Conservation (phyloP, 2,329 filamentous ascomycete species). For the Diplodia intermedia region DNA sequence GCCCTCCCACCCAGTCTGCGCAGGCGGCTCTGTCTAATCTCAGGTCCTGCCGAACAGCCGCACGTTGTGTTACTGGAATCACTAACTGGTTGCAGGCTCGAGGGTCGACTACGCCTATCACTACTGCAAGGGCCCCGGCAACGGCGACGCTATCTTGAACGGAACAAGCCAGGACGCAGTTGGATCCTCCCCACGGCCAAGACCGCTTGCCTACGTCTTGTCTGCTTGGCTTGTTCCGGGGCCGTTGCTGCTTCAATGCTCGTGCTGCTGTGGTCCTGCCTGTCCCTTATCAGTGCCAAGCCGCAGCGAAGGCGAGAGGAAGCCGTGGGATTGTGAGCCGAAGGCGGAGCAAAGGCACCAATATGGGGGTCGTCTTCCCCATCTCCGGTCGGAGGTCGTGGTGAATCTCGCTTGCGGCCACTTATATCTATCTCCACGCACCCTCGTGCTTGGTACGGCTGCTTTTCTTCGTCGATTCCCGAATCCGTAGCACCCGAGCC, state of each 20-base stretch:
- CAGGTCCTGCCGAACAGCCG: constrained; percentile 13
- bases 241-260: background rate
- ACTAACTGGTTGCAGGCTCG: constrained; percentile 1
- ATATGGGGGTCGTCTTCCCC: constrained; percentile 6
- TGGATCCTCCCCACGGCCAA: constrained; percentile 16
- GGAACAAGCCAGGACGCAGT: constrained; percentile 15
- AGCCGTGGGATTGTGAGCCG: constrained; percentile 1
- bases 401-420: background rate
- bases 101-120: constrained; percentile 16
- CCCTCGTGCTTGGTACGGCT: background rate
- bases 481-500: constrained; percentile 3
- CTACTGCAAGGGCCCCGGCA: background rate
- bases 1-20: background rate
- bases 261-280: background rate
- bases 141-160: background rate
- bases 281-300: constrained; percentile 28
- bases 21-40: background rate
- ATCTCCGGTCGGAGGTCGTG: background rate
- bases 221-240: constrained; percentile 22
- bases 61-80: background rate
- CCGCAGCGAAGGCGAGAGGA: background rate
- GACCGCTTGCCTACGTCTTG: constrained; percentile 20
- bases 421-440: constrained; percentile 12
- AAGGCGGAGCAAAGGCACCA: constrained; percentile 1
- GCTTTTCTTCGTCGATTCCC: constrained; percentile 2